Percentiles rank a stretch among this genome's conserved stretches.
phyloP scores from a whole-genome alignment of 2,329 filamentous ascomycete species.

The Tolypocladium cylindrosporum region DNA sequence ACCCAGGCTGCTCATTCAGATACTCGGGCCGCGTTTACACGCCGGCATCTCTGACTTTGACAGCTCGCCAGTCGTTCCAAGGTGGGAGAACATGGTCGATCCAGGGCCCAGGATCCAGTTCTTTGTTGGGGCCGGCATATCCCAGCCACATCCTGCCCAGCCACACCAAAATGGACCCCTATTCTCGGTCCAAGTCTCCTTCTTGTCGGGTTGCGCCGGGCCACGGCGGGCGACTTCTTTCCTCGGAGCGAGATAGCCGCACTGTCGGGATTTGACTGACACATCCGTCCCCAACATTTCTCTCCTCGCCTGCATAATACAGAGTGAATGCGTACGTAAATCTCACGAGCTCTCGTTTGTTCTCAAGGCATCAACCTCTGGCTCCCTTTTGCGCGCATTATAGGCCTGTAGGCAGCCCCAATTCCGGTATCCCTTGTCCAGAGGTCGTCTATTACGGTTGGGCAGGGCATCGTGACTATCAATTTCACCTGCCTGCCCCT shows the following conservation, averaged over 20 bases:
- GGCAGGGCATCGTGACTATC: not conserved
- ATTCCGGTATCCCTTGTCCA: not conserved
- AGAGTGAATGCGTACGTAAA: not conserved
- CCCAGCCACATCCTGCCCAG: not conserved
- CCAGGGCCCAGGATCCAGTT: not conserved
- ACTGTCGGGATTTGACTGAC: not conserved
- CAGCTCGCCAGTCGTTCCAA: not conserved
- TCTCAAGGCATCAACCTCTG: not conserved
- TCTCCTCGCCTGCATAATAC: not conserved
- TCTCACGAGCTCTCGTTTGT: no score
- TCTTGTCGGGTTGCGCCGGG: constrained; percentile 4
- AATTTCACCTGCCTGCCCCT: constrained; percentile 1
- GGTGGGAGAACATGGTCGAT: not conserved
- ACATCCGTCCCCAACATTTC: not conserved
- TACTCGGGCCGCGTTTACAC: no score
- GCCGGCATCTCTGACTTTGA: not conserved
- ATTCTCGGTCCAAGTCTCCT: not conserved
- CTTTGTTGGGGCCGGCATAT: not conserved
- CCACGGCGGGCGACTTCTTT: not conserved
- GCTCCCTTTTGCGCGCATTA: not conserved
- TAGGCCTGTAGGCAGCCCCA: not conserved
- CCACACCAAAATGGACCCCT: not conserved
- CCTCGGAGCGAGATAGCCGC: not conserved
- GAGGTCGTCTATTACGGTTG: not conserved
- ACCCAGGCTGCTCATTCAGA: no score